Base-by-base conservation (phyloP, 352 stramenopile genomes). In the Phytophthora citrophthora region DNA sequence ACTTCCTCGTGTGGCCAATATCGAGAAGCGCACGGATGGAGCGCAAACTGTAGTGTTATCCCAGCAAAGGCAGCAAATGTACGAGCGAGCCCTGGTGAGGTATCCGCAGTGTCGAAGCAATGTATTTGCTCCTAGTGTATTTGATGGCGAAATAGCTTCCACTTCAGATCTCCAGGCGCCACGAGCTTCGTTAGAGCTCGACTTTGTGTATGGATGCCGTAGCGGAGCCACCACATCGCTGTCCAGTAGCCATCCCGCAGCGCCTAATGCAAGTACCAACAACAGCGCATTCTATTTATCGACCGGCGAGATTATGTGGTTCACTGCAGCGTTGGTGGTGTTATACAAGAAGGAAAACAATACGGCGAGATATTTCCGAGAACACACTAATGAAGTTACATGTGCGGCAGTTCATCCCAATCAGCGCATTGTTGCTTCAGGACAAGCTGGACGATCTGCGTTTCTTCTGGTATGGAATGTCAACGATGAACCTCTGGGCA, bases 51-150 rank as follows among this genome's bases (percentile, higher is more conserved):
- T 86, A 34, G 51, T 86, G 29, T 62, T 80, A 1, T 70, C 64
- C 18, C 76, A 89, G 50, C 79, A 90, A 32, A 88, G 84, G 40
- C 81, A 90, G 39, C 61, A 72, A 7, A 83, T 86, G 73, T 89
- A 90, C 43, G 83, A 90, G 29, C 68, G 74, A 41, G 80, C 83
- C 13, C 43, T 90, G 24, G 73, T 89, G 23, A 72, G 71, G 41
- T 90, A 86, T 61, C 79, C 83, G 4, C 81, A 90, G 44, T 90
- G 83, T 32, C 64, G 83, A 54, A 90, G 79, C 57, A 89, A 88
- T 40, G 56, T 92, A 2, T 90, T 90, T 27, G 76, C 70, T 1
- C 83, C 83, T 1, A 89, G 79, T 51, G 29, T 65, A 0, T 90
- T 82, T 44, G 79, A 92, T 47, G 32, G 32, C 32, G 59, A 27